phyloP scores from a whole-genome alignment of 306 rosid genomes.

The Carpinus fangiana region DNA sequence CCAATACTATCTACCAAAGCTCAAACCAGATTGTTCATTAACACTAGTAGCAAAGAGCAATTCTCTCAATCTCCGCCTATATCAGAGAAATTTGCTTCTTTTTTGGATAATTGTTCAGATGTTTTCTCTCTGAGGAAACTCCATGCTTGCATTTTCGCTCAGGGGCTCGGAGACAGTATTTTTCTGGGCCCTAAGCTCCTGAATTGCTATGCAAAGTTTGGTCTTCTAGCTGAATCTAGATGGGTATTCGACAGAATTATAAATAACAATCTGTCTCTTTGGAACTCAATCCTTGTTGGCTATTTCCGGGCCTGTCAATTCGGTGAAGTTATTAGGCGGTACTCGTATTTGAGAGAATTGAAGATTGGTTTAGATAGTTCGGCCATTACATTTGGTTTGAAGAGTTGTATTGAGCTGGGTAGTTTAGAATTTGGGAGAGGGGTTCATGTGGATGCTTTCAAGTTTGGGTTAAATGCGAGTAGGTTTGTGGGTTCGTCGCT shows the following conservation, averaged over 20 bases:
- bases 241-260: constrained; percentile 19
- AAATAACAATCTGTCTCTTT: constrained; percentile 17
- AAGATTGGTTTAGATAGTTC: constrained; percentile 31
- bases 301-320: constrained; percentile 26
- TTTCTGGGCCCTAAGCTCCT: constrained; percentile 34
- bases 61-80: constrained; percentile 5
- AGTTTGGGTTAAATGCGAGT: constrained; percentile 35
- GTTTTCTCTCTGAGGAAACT: constrained; percentile 24
- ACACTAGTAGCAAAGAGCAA: neutral
- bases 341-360: constrained; percentile 28
- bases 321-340: constrained; percentile 31
- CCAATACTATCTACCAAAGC: neutral
- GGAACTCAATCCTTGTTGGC: constrained; percentile 36
- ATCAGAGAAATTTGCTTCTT: constrained; percentile 7
- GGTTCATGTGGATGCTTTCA: constrained; percentile 46
- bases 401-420: constrained; percentile 34
- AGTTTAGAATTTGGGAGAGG: constrained; percentile 38
- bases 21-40: constrained; percentile 13
- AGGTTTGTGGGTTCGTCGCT: constrained; percentile 56
- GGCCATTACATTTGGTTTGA: constrained; percentile 36
- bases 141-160: constrained; percentile 30
- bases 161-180: constrained; percentile 25
- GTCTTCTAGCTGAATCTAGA: constrained; percentile 21
- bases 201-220: constrained; percentile 31
- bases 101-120: constrained; percentile 28